A percentile compares a stretch with the other conserved stretches of the same genome.
These are phyloP conservation scores for Salvia sclarea DNA, from an alignment of 305 asterid genomes.

Conservation along the genomic window DNA sequence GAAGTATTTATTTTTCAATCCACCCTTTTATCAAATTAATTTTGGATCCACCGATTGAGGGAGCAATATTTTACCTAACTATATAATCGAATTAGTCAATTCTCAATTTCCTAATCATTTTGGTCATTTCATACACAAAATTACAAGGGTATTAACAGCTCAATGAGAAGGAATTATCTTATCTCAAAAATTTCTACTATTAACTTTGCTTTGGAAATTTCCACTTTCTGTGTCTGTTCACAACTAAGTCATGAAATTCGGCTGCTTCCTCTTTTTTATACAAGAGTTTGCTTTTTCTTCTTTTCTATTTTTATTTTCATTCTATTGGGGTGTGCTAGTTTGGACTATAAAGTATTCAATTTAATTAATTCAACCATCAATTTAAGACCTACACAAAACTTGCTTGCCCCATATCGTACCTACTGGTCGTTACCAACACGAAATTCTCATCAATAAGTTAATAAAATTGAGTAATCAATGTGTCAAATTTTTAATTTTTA, in stretches of 20 bases:
- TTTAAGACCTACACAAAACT: conserved; percentile 5
- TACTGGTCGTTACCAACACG: conserved; percentile 17
- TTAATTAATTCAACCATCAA: neutral
- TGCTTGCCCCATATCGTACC: conserved; percentile 4
- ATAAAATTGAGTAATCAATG: too few species aligned
- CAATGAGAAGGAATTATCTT: neutral
- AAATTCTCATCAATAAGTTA: neutral
- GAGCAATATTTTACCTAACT: too few species aligned
- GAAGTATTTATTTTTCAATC: too few species aligned
- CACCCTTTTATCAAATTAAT: too few species aligned
- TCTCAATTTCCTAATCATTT: too few species aligned
- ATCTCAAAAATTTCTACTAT: neutral
- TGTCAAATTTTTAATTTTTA: neutral
- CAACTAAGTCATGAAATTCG: conserved; percentile 8
- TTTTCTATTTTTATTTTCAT: neutral
- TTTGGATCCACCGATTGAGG: too few species aligned
- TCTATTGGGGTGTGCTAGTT: neutral
- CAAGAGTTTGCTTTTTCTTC: neutral
- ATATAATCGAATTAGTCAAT: too few species aligned
- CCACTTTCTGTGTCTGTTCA: neutral
- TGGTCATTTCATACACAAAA: too few species aligned
- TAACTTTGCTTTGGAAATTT: neutral
- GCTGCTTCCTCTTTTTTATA: conserved; percentile 20
- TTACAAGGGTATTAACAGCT: neutral
- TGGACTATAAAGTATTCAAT: neutral